Evolutionary conservation across 2,329 filamentous ascomycete species (phyloP).

Genomic region (Westerdykella aurantiaca): DNA sequence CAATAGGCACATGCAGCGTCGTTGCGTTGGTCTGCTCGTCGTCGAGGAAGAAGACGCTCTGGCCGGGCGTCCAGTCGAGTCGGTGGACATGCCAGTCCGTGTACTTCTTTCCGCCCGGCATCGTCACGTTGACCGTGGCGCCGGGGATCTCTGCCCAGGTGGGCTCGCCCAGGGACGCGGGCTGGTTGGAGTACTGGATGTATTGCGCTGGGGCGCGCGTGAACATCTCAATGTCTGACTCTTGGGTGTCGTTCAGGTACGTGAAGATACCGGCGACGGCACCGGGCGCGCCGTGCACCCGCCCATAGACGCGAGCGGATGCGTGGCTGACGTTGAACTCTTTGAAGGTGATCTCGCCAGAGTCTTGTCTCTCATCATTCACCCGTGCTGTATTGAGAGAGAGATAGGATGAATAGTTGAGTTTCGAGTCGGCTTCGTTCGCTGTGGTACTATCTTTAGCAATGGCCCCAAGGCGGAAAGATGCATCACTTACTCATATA

Average conservation of each 20-base stretch:
- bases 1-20: constrained; percentile 3
- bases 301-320: constrained; percentile 8
- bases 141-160: constrained; percentile 6
- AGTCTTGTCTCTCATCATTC: constrained; percentile 1
- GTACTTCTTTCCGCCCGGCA: neutral
- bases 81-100: constrained; percentile 10
- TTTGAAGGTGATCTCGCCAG: constrained; percentile 7
- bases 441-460: too few species aligned
- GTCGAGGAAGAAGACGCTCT: constrained; percentile 12
- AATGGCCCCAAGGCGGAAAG: too few species aligned
- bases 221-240: constrained; percentile 12
- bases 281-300: constrained; percentile 8
- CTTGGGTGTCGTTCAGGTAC: constrained; percentile 8
- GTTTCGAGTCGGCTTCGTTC: too few species aligned
- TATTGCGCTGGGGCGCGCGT: constrained; percentile 1
- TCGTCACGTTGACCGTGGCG: constrained; percentile 8
- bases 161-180: constrained; percentile 3
- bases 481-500: constrained; percentile 7
- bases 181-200: constrained; percentile 10
- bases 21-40: constrained; percentile 2
- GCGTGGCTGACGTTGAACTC: constrained; percentile 9
- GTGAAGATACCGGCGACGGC: constrained; percentile 11
- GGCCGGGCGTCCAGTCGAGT: constrained; percentile 6
- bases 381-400: constrained; percentile 5
- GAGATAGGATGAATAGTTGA: constrained; percentile 1